phyloP scores from a whole-genome alignment of 2,329 filamentous ascomycete genomes.

The Phoma sp. region DNA sequence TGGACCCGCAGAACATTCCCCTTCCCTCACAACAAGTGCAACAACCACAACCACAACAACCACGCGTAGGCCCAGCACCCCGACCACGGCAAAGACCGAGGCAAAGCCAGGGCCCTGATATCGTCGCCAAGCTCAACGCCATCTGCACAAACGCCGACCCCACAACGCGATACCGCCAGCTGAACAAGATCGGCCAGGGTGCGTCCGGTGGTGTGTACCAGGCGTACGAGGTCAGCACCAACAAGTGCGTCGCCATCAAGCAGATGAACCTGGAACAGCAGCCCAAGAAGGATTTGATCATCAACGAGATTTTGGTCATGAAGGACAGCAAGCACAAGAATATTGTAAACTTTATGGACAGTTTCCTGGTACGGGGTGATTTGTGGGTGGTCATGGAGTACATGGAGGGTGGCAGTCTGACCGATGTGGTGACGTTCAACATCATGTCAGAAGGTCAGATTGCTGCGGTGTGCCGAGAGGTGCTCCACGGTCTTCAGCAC shows the following conservation, averaged over 20 bases:
- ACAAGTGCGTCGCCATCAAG: slow-evolving; percentile 94
- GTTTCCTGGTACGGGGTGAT: slow-evolving; percentile 87
- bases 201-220: slow-evolving; percentile 96
- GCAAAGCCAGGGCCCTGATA: slow-evolving; percentile 82
- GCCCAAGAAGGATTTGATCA: slow-evolving; percentile 98
- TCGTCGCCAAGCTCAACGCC: slow-evolving; percentile 80
- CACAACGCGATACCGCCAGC: slow-evolving; percentile 81
- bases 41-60: not conserved
- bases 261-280: slow-evolving; percentile 99
- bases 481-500: slow-evolving; percentile 88
- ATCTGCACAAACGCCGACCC: slow-evolving; percentile 94
- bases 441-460: slow-evolving; percentile 99
- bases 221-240: slow-evolving; percentile 82
- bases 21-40: slow-evolving; percentile 55
- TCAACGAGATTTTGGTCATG: slow-evolving; percentile 99
- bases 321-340: slow-evolving; percentile 98
- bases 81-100: slow-evolving; percentile 79
- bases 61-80: slow-evolving; percentile 63
- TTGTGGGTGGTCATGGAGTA: slow-evolving; percentile 99
- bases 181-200: slow-evolving; percentile 96
- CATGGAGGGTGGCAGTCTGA: slow-evolving; percentile 97
- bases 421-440: slow-evolving; percentile 98
- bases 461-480: slow-evolving; percentile 92
- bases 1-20: slow-evolving; percentile 53
- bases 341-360: slow-evolving; percentile 99